These are phyloP conservation scores for Bimuria novae-zelandiae DNA, from an alignment of 2,329 filamentous ascomycete species.

Conservation along the genomic window DNA sequence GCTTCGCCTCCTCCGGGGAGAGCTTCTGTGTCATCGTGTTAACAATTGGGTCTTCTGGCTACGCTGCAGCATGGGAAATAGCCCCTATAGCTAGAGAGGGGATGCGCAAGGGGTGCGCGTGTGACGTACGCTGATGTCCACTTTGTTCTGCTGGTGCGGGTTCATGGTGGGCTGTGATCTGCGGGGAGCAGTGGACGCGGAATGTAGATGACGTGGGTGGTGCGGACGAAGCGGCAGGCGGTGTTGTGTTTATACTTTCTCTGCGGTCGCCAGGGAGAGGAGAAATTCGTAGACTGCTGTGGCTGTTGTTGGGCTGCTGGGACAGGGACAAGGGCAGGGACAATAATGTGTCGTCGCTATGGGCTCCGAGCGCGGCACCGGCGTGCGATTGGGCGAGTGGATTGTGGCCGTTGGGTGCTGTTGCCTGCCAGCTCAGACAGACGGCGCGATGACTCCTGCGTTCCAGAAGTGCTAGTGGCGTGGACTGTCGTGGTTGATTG, in stretches of 20 bases:
- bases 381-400: conserved; percentile 35
- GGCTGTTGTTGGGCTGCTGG: conserved; percentile 24
- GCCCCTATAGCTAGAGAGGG: conserved; percentile 12
- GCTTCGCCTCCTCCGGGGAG: conserved; percentile 90
- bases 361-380: conserved; percentile 25
- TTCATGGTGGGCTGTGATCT: conserved; percentile 67
- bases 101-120: conserved; percentile 18
- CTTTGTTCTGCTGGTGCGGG: conserved; percentile 97
- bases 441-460: conserved; percentile 16
- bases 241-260: conserved; percentile 38
- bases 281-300: conserved; percentile 16
- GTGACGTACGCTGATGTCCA: conserved; percentile 85
- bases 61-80: conserved; percentile 9
- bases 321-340: conserved; percentile 39
- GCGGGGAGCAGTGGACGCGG: conserved; percentile 12
- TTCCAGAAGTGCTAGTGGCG: not conserved
- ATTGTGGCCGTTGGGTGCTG: conserved; percentile 27
- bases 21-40: conserved; percentile 67
- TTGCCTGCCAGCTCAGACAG: conserved; percentile 37
- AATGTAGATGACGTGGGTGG: conserved; percentile 21
- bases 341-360: conserved; percentile 29
- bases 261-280: conserved; percentile 23
- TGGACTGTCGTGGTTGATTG: no score
- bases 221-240: conserved; percentile 9
- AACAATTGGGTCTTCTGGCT: conserved; percentile 15